Conservation (phyloP, 2,329 filamentous ascomycete species). For the Trichoderma sp. region DNA sequence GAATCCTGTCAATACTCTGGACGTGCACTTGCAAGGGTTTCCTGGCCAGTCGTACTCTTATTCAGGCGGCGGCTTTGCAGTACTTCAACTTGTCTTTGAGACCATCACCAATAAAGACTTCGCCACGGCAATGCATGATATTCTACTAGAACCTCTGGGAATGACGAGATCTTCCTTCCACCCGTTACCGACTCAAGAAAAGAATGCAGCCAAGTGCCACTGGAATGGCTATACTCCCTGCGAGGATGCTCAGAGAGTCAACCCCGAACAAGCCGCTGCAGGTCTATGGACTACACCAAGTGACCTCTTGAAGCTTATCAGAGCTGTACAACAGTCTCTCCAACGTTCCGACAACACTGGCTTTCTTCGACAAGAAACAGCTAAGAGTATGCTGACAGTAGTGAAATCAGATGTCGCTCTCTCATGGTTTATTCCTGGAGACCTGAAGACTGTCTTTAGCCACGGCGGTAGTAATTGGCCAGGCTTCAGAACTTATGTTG, state of each 20-base stretch:
- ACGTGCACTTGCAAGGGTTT: slow-evolving; percentile 15
- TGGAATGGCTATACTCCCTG: slow-evolving; percentile 14
- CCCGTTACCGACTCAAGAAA: slow-evolving; percentile 11
- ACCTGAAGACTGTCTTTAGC: slow-evolving; percentile 16
- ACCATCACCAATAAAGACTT: slow-evolving; percentile 18
- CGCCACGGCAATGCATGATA: slow-evolving; percentile 17
- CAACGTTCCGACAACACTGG: slow-evolving; percentile 5
- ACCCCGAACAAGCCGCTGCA: slow-evolving; percentile 21
- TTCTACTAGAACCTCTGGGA: slow-evolving; percentile 20
- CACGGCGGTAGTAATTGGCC: slow-evolving; percentile 25
- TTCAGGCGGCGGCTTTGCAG: slow-evolving; percentile 21
- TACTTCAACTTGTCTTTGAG: slow-evolving; percentile 22
- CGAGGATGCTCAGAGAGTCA: slow-evolving; percentile 8
- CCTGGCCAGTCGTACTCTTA: slow-evolving; percentile 19
- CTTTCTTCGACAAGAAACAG: slow-evolving; percentile 20
- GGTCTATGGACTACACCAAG: slow-evolving; percentile 26
- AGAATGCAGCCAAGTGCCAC: slow-evolving; percentile 18
- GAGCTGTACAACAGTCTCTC: slow-evolving; percentile 24
- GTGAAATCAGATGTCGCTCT: slow-evolving; percentile 18
- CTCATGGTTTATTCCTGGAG: slow-evolving; percentile 22
- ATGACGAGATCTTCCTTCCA: slow-evolving; percentile 21
- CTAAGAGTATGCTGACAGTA: slow-evolving; percentile 23
- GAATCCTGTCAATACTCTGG: slow-evolving; percentile 18
- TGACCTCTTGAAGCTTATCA: slow-evolving; percentile 24
- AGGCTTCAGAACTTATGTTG: slow-evolving; percentile 21